Percentiles rank a stretch among this genome's conserved stretches.
Conservation (phyloP, 768 basidiomycete species). For the Fistulinella prunicolor region DNA sequence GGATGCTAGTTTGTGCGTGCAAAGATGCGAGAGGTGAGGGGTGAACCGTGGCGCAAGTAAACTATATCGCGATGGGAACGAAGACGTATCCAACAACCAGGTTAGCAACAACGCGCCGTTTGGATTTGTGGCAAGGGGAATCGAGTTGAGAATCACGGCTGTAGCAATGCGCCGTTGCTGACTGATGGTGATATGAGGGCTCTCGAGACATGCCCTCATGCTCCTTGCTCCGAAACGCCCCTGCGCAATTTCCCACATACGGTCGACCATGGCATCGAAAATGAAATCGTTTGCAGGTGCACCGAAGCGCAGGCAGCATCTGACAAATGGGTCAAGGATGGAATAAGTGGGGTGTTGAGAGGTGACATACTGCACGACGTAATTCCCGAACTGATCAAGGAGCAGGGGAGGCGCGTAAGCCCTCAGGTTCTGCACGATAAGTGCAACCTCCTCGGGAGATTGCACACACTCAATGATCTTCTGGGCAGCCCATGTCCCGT, state of each 20-base stretch:
- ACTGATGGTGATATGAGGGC: conserved; percentile 77
- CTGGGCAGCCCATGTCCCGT: conserved; percentile 99
- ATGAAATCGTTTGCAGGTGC: conserved; percentile 91
- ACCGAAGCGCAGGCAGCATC: conserved; percentile 89
- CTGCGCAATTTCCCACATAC: conserved; percentile 98
- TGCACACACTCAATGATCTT: conserved; percentile 97
- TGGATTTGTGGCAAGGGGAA: conserved; percentile 95
- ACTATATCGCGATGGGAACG: conserved; percentile 93
- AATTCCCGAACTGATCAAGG: conserved; percentile 91
- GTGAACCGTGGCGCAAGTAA: conserved; percentile 94
- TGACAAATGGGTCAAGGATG: conserved; percentile 28
- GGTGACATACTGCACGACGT: conserved; percentile 80
- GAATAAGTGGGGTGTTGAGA: background rate
- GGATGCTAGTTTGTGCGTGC: conserved; percentile 96
- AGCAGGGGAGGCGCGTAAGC: conserved; percentile 93
- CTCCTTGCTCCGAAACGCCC: conserved; percentile 97
- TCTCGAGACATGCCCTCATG: conserved; percentile 96
- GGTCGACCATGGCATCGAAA: conserved; percentile 96
- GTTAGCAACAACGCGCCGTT: conserved; percentile 95
- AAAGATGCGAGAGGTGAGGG: conserved; percentile 93
- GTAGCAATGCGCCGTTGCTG: conserved; percentile 96
- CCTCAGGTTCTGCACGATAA: conserved; percentile 83
- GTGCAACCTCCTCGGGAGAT: conserved; percentile 77
- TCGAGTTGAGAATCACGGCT: conserved; percentile 93
- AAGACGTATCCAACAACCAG: conserved; percentile 94